Percentiles rank a stretch among this genome's conserved stretches.
phyloP scores from a whole-genome alignment of 1,139 yeast genomes.

The Yamadazyma oceani region DNA sequence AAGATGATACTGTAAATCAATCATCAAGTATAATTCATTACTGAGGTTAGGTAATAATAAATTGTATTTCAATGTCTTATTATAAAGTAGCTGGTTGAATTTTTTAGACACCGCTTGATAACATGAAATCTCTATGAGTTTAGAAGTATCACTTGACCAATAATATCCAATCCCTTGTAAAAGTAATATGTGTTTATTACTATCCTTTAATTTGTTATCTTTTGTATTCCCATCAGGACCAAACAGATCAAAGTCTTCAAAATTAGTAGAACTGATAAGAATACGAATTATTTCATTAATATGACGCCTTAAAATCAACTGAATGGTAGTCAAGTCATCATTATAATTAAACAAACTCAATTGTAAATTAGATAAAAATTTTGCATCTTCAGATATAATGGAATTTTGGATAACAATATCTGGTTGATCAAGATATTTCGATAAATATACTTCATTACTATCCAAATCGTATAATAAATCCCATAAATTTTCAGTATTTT shows the following conservation, averaged over 20 bases:
- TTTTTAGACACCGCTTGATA: conserved; percentile 41
- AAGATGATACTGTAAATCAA: conserved; percentile 45
- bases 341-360: conserved; percentile 45
- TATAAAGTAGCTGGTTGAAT: conserved; percentile 37
- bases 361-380: conserved; percentile 45
- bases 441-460: conserved; percentile 36
- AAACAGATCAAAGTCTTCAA: conserved; percentile 20
- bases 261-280: conserved; percentile 41
- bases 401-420: conserved; percentile 25
- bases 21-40: conserved; percentile 45
- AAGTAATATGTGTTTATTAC: conserved; percentile 28
- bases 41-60: conserved; percentile 38
- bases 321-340: conserved; percentile 50
- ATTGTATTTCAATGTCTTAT: conserved; percentile 35
- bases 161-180: conserved; percentile 47
- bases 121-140: conserved; percentile 43
- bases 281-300: conserved; percentile 47
- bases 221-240: background rate
- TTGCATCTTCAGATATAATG: conserved; percentile 49
- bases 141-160: conserved; percentile 45
- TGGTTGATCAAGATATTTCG: conserved; percentile 24
- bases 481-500: conserved; percentile 56
- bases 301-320: conserved; percentile 47
- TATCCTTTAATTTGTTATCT: background rate
- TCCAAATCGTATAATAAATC: conserved; percentile 62